Base-by-base conservation (phyloP, 163 green algal species). In the Trebouxia gelatinosa region DNA sequence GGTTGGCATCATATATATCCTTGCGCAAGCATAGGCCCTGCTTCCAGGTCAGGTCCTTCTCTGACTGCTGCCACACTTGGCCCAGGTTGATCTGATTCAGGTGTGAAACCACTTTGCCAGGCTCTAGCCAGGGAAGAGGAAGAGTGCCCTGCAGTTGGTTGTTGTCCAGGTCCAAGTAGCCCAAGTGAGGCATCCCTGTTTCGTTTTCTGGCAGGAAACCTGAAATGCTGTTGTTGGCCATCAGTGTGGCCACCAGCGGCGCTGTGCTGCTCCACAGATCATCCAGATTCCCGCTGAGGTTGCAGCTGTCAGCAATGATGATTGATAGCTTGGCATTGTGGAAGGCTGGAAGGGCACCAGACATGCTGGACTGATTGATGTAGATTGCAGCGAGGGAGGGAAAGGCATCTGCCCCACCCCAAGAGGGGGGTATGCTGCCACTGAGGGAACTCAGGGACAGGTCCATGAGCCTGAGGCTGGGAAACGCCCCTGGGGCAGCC, bases 1-100 rank as follows among this genome's bases (percentile, higher is more conserved):
- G n/a, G n/a, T n/a, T n/a, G n/a, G 61, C 61, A 46, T 70, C 21
- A n/a, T 70, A 70, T 34, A 70, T 31, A 19, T 70, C 31, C 31
- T 40, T 46, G 9, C 40, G 21, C 32, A 46, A n/a, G 61, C 61
- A 70, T 34, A 70, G 32, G 6, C 21, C 21, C 32, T 70, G 32
- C 3, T 34, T 21, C 61, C 61, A 70, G 4, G 5, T 46, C 21
- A 29, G 39, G 31, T 39, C 32, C 13, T 31, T 34, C 21, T 46
- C 16, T 5, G 32, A 70, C 28, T 5, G n/a, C 9, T 34, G 17
- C 61, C 61, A 70, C 13, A 70, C 21, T 17, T 46, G 16, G 32
- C 61, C 61, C 0, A 70, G 32, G 28, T 46, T 70, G 31, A 70
- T 31, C 16, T 31, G n/a, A 0, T 31, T 43, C 16, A 70, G 26